These are phyloP conservation scores for Punica granatum DNA, from an alignment of 345 rosid genomes.

Conservation along the genomic window DNA sequence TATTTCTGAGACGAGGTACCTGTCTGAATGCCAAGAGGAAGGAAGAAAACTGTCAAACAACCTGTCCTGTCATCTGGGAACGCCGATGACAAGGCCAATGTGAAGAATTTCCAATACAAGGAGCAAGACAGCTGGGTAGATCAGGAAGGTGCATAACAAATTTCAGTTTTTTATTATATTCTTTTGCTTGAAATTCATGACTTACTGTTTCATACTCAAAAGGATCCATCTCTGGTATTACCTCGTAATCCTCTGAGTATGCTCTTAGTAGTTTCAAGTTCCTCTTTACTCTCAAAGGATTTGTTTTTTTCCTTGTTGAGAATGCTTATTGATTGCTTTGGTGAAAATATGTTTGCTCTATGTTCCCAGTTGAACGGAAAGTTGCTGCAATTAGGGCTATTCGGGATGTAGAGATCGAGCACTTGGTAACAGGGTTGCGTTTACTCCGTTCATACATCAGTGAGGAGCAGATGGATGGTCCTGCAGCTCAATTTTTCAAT, in stretches of 20 bases:
- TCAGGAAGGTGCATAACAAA: neutral
- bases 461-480: slow-evolving; percentile 45
- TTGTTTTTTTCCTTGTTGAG: neutral
- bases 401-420: slow-evolving; percentile 69
- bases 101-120: neutral
- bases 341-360: neutral
- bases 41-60: slow-evolving; percentile 7
- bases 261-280: neutral
- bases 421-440: slow-evolving; percentile 40
- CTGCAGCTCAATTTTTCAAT: slow-evolving; percentile 45
- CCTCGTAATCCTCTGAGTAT: neutral
- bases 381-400: slow-evolving; percentile 62
- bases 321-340: neutral
- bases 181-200: neutral
- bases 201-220: neutral
- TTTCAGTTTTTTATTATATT: neutral
- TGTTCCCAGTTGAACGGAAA: slow-evolving; percentile 49
- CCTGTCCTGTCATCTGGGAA: neutral
- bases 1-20: neutral
- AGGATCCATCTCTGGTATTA: neutral
- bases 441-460: slow-evolving; percentile 53
- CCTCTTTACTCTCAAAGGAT: neutral
- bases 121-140: neutral
- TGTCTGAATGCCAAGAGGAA: slow-evolving; percentile 1
- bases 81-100: neutral